Percentiles rank a stretch among this genome's conserved stretches.
Conservation (phyloP, 495 filamentous ascomycete genomes). For the Xylaria flabelliformis region DNA sequence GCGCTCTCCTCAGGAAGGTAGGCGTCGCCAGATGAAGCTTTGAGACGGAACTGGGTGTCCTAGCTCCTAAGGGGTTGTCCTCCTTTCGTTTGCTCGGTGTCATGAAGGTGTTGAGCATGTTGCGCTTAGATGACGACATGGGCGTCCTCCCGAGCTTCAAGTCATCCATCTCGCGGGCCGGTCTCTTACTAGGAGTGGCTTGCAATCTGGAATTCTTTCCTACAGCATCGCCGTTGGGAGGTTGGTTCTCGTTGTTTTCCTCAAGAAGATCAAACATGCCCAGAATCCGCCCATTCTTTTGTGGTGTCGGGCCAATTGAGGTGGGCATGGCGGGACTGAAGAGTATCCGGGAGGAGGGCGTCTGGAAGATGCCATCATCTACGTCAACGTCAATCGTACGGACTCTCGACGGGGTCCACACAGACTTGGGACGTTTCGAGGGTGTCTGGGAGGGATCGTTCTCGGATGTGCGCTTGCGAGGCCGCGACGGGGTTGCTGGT, state of each 20-base stretch:
- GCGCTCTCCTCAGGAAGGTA: slow-evolving; percentile 70
- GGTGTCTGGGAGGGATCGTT: slow-evolving; percentile 51
- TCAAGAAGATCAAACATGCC: slow-evolving; percentile 90
- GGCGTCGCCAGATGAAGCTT: slow-evolving; percentile 70
- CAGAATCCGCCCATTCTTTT: slow-evolving; percentile 83
- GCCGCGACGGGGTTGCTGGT: slow-evolving; percentile 42
- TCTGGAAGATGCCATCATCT: slow-evolving; percentile 60
- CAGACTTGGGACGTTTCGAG: slow-evolving; percentile 46
- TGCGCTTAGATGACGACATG: slow-evolving; percentile 65
- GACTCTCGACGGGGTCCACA: slow-evolving; percentile 51
- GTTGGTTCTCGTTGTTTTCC: slow-evolving; percentile 59
- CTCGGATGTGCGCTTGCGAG: slow-evolving; percentile 45
- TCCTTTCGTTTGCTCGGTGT: slow-evolving; percentile 61
- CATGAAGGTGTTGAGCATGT: slow-evolving; percentile 66
- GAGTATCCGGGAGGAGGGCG: slow-evolving; percentile 64
- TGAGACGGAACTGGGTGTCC: slow-evolving; percentile 56
- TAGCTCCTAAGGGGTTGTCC: slow-evolving; percentile 38
- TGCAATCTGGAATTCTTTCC: slow-evolving; percentile 29
- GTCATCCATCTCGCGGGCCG: slow-evolving; percentile 37
- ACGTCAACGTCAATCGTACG: slow-evolving; percentile 33
- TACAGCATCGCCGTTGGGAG: slow-evolving; percentile 35
- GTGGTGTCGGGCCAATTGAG: slow-evolving; percentile 84
- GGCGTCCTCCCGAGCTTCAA: slow-evolving; percentile 64
- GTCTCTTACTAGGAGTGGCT: slow-evolving; percentile 49
- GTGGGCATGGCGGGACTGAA: slow-evolving; percentile 64